A percentile compares a stretch with the other conserved stretches of the same genome.
These are phyloP conservation scores for Baudoinia panamericana DNA, from an alignment of 495 filamentous ascomycete genomes.

Conservation along the genomic window DNA sequence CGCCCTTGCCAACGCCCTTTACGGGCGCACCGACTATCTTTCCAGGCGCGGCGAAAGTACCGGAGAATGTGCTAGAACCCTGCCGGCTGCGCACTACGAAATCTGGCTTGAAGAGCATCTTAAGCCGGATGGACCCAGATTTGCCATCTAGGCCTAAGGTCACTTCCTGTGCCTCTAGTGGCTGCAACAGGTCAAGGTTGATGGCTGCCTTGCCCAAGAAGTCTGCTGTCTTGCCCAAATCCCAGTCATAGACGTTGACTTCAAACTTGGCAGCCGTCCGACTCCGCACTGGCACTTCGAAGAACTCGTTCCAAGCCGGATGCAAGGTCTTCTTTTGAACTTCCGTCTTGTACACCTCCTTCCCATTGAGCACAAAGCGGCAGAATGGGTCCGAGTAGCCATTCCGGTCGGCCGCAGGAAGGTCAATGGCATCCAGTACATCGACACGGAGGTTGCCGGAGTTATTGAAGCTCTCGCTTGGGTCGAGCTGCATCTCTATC, in stretches of 20 bases:
- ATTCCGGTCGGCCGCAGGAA: conserved; percentile 87
- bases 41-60: conserved; percentile 74
- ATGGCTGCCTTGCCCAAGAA: conserved; percentile 67
- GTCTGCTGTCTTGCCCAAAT: conserved; percentile 84
- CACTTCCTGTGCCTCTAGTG: conserved; percentile 62
- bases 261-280: conserved; percentile 75
- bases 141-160: conserved; percentile 75
- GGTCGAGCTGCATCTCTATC: conserved; percentile 83
- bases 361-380: conserved; percentile 79
- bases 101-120: conserved; percentile 83
- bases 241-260: conserved; percentile 84
- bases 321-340: conserved; percentile 91
- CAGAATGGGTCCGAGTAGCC: conserved; percentile 94
- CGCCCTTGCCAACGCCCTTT: conserved; percentile 72
- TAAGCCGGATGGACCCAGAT: conserved; percentile 67
- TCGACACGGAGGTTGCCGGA: conserved; percentile 87
- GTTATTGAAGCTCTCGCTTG: conserved; percentile 95
- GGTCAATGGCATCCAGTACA: conserved; percentile 71
- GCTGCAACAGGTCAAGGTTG: conserved; percentile 68
- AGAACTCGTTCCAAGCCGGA: conserved; percentile 90
- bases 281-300: conserved; percentile 69
- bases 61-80: conserved; percentile 84
- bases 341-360: conserved; percentile 84
- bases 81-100: conserved; percentile 81
- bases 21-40: conserved; percentile 88